A percentile compares a stretch with the other conserved stretches of the same genome.
Evolutionary conservation across 2,329 filamentous ascomycete genomes (phyloP).

Genomic region (Hansfordia pulvinata): DNA sequence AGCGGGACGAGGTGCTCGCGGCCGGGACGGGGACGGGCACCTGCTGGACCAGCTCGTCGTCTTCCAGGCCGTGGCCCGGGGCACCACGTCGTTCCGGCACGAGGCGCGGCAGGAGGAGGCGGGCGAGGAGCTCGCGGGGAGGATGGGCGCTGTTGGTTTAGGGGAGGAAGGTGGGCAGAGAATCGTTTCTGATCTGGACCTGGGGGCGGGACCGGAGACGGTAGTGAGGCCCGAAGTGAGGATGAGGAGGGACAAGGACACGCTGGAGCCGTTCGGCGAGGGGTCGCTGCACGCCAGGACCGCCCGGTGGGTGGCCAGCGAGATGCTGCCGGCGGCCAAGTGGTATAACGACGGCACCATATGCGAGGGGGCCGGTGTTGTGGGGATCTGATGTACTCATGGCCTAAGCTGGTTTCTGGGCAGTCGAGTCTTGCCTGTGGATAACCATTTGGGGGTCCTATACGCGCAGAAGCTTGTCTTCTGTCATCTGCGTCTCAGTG

Average conservation of each 20-base stretch:
- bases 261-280: slow-evolving; percentile 36
- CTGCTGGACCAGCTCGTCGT: slow-evolving; percentile 48
- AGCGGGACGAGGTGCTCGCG: slow-evolving; percentile 29
- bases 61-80: slow-evolving; percentile 44
- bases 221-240: slow-evolving; percentile 6
- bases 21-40: slow-evolving; percentile 38
- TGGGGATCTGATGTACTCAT: no score
- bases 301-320: slow-evolving; percentile 43
- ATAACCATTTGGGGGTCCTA: no score
- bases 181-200: slow-evolving; percentile 2
- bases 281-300: slow-evolving; percentile 43
- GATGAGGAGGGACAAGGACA: slow-evolving; percentile 28
- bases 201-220: slow-evolving; percentile 2
- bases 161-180: slow-evolving; percentile 11
- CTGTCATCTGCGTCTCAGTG: no score
- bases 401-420: no score
- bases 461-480: no score
- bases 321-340: slow-evolving; percentile 31
- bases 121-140: slow-evolving; percentile 5
- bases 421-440: no score
- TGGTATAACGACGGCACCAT: slow-evolving; percentile 38
- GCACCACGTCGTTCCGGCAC: slow-evolving; percentile 32
- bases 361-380: slow-evolving; percentile 31
- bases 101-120: slow-evolving; percentile 10
- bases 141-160: slow-evolving; percentile 3